Base-by-base conservation (phyloP, 2,329 filamentous ascomycete genomes). In the Zarea fungicola region DNA sequence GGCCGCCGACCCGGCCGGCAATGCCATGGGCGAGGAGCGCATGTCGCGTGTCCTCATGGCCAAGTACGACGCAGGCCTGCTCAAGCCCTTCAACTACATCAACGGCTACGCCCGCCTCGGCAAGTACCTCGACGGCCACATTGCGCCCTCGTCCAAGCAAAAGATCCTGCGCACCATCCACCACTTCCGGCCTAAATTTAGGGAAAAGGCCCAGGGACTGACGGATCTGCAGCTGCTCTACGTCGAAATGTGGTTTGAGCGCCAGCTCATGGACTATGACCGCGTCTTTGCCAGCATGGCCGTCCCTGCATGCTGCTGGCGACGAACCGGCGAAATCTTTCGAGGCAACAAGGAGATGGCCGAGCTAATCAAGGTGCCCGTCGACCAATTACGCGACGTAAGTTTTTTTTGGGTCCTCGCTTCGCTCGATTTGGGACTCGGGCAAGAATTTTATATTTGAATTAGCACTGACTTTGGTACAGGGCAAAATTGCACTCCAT, bases 161-260 rank as follows among this genome's bases (percentile, higher is more conserved):
- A 93, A 95, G 70, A 96, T 99, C 54, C 72, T 96, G 37, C 83
- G 89, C 52, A 92, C 96, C 62, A 78, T 99, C 36, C 89, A 96
- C 66, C 85, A 88, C 49, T 99, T 99, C 69, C 79, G 93, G 39
- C 93, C 93, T 14, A 96, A 95, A 62, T 99, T 99, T 62, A 81
- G 93, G 54, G 92, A 97, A 67, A 90, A 95, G 70, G 92, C 95
- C 64, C 90, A 97, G 56, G 84, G 78, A 28, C 74, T 97, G 62
- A 96, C 89, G 2, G 93, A 99, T 67, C 87, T 96, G 65, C 89
- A 99, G 67, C 80, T 99, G 22, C 85, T 97, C 23, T 83, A 91
- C 51, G 92, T 97, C 10, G 93, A 99, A 69, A 96, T 97, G 89
- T 97, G 93, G 92, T 97, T 99, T 62, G 93, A 99, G 67, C 83